Conservation (phyloP, 805 yeast genomes). For the Suhomyces pyralidae region DNA sequence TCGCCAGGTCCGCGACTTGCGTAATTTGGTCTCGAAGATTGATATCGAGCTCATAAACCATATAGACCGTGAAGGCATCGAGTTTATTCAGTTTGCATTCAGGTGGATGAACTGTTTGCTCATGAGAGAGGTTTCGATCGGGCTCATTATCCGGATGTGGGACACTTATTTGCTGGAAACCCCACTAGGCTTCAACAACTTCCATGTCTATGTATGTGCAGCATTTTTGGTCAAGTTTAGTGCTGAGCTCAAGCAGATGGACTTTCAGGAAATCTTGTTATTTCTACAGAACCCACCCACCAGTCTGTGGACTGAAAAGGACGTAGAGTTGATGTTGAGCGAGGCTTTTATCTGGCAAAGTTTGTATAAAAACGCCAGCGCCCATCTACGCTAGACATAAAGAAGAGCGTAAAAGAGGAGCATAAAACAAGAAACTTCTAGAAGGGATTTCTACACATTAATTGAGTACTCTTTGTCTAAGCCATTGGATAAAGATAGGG, state of each 20-base stretch:
- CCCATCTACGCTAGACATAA: slow-evolving; percentile 75
- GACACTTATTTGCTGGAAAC: slow-evolving; percentile 84
- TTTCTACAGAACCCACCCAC: slow-evolving; percentile 92
- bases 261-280: slow-evolving; percentile 90
- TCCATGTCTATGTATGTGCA: slow-evolving; percentile 96
- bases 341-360: slow-evolving; percentile 98
- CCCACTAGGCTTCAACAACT: slow-evolving; percentile 78
- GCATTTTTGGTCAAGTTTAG: slow-evolving; percentile 92
- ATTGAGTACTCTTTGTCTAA: no score
- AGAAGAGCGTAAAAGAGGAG: no score
- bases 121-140: slow-evolving; percentile 86
- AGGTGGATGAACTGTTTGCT: slow-evolving; percentile 98
- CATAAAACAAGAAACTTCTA: no score
- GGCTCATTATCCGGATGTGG: slow-evolving; percentile 91
- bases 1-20: slow-evolving; percentile 80
- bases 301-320: slow-evolving; percentile 77
- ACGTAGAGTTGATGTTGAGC: slow-evolving; percentile 85
- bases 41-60: slow-evolving; percentile 73
- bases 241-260: slow-evolving; percentile 72
- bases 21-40: slow-evolving; percentile 73
- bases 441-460: no score
- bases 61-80: slow-evolving; percentile 77
- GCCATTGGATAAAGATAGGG: no score
- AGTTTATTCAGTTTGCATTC: slow-evolving; percentile 92
- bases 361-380: slow-evolving; percentile 82